phyloP scores from a whole-genome alignment of 305 asterid genomes.

The Fraxinus baroniana region DNA sequence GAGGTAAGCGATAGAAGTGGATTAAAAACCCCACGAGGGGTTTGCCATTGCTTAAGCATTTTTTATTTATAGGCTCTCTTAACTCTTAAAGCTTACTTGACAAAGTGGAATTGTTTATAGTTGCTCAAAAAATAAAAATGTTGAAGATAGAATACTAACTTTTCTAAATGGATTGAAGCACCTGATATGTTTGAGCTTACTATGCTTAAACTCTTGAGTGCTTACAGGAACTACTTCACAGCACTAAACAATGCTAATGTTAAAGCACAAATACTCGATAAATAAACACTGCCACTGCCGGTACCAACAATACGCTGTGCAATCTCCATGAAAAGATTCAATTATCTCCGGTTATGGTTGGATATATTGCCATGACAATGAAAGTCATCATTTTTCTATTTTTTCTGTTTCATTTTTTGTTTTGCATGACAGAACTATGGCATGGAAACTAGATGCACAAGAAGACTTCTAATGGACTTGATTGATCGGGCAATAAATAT shows the following conservation, averaged over 20 bases:
- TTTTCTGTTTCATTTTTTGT: neutral
- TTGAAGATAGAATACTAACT: neutral
- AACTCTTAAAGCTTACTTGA: neutral
- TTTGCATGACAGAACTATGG: neutral
- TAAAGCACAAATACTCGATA: neutral
- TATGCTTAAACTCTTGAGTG: neutral
- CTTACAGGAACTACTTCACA: neutral
- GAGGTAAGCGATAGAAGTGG: neutral
- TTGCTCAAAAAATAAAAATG: neutral
- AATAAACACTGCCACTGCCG: neutral
- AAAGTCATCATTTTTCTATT: neutral
- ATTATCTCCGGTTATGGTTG: neutral
- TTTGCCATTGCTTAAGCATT: neutral
- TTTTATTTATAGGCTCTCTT: neutral
- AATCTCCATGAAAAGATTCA: neutral
- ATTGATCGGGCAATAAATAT: neutral
- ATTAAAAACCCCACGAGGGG: neutral
- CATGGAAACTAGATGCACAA: neutral
- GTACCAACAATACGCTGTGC: neutral
- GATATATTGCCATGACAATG: neutral
- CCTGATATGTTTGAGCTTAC: neutral
- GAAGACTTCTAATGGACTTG: neutral
- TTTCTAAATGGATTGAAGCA: neutral
- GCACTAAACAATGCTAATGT: neutral
- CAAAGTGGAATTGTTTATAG: neutral